These are phyloP conservation scores for Stagonosporopsis vannaccii DNA, from an alignment of 2,329 filamentous ascomycete species.

Conservation along the genomic window DNA sequence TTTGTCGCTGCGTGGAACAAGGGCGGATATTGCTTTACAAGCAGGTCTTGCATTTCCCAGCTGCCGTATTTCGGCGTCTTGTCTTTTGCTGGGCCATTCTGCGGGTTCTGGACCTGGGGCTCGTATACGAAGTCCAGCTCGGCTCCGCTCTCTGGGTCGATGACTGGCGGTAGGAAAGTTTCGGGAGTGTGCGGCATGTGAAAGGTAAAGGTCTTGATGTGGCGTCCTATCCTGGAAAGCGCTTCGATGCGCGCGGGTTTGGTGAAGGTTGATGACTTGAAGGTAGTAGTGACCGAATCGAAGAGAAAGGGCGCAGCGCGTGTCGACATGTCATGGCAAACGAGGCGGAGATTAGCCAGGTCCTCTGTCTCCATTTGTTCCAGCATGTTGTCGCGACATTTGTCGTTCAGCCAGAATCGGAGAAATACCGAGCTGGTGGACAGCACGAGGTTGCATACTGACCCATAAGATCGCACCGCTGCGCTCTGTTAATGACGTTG, in stretches of 20 bases:
- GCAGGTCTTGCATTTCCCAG: slow-evolving; percentile 77
- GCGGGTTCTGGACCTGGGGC: slow-evolving; percentile 69
- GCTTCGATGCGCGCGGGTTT: slow-evolving; percentile 75
- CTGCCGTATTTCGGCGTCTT: slow-evolving; percentile 79
- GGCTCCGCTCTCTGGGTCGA: slow-evolving; percentile 77
- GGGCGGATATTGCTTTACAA: slow-evolving; percentile 86
- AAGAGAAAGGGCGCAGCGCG: slow-evolving; percentile 75
- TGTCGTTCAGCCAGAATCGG: slow-evolving; percentile 58
- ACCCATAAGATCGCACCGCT: slow-evolving; percentile 56
- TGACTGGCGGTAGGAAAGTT: slow-evolving; percentile 83
- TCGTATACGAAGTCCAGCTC: slow-evolving; percentile 84
- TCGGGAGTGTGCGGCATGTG: slow-evolving; percentile 76
- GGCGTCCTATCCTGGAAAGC: slow-evolving; percentile 76
- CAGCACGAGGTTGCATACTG: slow-evolving; percentile 58
- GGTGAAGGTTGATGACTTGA: slow-evolving; percentile 78
- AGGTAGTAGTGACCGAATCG: slow-evolving; percentile 71
- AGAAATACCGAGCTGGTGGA: slow-evolving; percentile 58
- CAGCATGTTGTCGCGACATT: slow-evolving; percentile 55
- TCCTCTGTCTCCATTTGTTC: slow-evolving; percentile 52
- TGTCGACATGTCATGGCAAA: slow-evolving; percentile 74
- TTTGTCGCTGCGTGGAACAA: slow-evolving; percentile 91
- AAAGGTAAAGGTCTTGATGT: slow-evolving; percentile 81
- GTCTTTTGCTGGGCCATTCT: slow-evolving; percentile 62
- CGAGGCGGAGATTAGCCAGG: slow-evolving; percentile 64
- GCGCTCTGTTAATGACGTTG: slow-evolving; percentile 29